These are phyloP conservation scores for Escallonia rubra DNA, from an alignment of 129 eudicot species.

Conservation along the genomic window DNA sequence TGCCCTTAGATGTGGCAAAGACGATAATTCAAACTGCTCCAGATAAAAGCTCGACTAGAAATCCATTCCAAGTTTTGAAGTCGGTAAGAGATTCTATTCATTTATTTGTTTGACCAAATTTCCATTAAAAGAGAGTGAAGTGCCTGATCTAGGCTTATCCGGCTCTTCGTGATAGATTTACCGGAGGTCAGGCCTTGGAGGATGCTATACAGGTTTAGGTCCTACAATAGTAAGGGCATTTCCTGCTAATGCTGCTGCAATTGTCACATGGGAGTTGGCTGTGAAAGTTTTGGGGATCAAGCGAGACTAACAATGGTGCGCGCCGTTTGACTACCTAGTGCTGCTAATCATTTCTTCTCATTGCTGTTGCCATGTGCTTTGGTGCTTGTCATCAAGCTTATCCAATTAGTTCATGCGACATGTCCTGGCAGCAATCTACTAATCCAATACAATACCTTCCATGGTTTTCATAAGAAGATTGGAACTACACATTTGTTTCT, in stretches of 20 bases:
- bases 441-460: slow-evolving; percentile 14
- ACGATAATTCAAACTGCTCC: slow-evolving; percentile 73
- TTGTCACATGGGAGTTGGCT: slow-evolving; percentile 90
- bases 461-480: slow-evolving; percentile 6
- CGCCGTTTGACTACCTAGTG: slow-evolving; percentile 3
- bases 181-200: slow-evolving; percentile 67
- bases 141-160: slow-evolving; percentile 13
- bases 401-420: not conserved
- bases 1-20: slow-evolving; percentile 85
- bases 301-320: slow-evolving; percentile 40
- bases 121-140: not conserved
- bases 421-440: not conserved
- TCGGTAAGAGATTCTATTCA: slow-evolving; percentile 26
- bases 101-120: not conserved
- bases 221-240: slow-evolving; percentile 82
- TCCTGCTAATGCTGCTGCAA: slow-evolving; percentile 98
- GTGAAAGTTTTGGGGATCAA: slow-evolving; percentile 63
- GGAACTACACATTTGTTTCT: slow-evolving; percentile 2
- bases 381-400: slow-evolving; percentile 16
- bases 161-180: slow-evolving; percentile 51
- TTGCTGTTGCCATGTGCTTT: slow-evolving; percentile 10
- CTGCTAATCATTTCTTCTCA: slow-evolving; percentile 4
- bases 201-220: slow-evolving; percentile 90
- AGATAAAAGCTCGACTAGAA: slow-evolving; percentile 46
- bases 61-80: slow-evolving; percentile 59